Base-by-base conservation (phyloP, 2,329 filamentous ascomycete genomes). In the Nothomitra cinnamomea region DNA sequence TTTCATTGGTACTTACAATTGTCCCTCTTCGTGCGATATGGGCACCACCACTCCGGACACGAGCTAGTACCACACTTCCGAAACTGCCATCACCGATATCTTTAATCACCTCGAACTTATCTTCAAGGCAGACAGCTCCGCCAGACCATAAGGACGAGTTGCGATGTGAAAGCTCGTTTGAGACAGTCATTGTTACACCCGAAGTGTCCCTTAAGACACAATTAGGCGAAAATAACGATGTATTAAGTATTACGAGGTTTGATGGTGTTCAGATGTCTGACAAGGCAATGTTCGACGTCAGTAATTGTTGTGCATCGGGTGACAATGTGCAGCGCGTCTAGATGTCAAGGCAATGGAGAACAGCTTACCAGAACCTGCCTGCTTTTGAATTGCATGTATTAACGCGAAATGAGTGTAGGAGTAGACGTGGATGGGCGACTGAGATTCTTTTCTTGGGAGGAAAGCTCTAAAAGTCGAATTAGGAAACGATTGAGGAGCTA, bases 71-170 rank as follows among this genome's bases (percentile, higher is more conserved):
- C 58, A 98, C 92, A 65, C 88, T 96, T 56, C 92, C 92, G 66
- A 98, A 98, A 72, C 92, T 96, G 60, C 92, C 92, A 79, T 98
- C 92, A 51, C 92, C 92, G 66, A 98, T 94, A 64, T 98, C 92
- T 70, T 96, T 98, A 65, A 98, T 73, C 54, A 98, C 82, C 69
- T 98, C 90, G 66, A 95, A 98, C 61, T 89, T 82, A 66, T 98
- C 92, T 66, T 95, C 89, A 53, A 98, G 79, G 53, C 45, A 49
- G n/a, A 49, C 45, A 24, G 45, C 45, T 7, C 45, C 45, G 32
- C 45, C 45, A 15, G 45, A 49, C 45, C 45, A 49, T 35, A 49
- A 24, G n/a, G 45, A n/a, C 2, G 45, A 35, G n/a, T 49, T 49
- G 5, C 24, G 45, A 17, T 35, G 45, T 28, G 45, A 35, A 17